Evolutionary conservation across 148 eudicot genomes (phyloP), one percentile per base, ranked within the genome.

Genomic region (Heliosperma pusillum): DNA sequence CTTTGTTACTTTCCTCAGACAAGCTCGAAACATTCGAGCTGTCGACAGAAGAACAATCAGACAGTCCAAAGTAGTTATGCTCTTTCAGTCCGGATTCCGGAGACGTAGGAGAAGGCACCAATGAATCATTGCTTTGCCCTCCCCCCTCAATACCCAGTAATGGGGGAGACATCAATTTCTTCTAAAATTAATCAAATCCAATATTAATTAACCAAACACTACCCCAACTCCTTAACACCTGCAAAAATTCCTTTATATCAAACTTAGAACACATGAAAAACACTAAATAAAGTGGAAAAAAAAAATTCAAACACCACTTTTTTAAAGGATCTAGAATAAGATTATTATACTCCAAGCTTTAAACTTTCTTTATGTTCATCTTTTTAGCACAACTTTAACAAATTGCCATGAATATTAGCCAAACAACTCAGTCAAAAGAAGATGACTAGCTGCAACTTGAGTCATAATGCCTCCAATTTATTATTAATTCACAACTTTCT

Each of bases 11-110:
- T 57, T 83, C 92, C 70, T 86, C 89, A 26, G 97, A 80, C 56
- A 78, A 30, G 57, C 81, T 77, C 33, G 78, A 76, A 10, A 84
- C 87, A 13, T 88, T 77, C 16, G 93, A 92, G 84, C 96, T 89
- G 70, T 90, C 97, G 4, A 86, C 93, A 0, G 97, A 89, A 55
- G 97, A 92, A 78, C 94, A 87, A 73, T 90, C 93, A 5, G 98
- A 88, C 58, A 92, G 74, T 19, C 93, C 96, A 64, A 95, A 77
- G 73, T 91, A 94, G 79, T 94, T 92, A 30, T 85, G 83, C 66
- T 94, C 98, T 76, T 90, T 89, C 58, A 89, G 59, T 29, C 74
- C 83, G 6, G 80, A 78, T 75, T 87, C 86, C 24, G 71, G 50
- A 59, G 87, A 59, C 26, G 85, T 69, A 21, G 82, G 73, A 78